Percentiles rank a stretch among this genome's conserved stretches.
Evolutionary conservation across 2,329 filamentous ascomycete genomes (phyloP).

Genomic region (Clarireedia hainanense): DNA sequence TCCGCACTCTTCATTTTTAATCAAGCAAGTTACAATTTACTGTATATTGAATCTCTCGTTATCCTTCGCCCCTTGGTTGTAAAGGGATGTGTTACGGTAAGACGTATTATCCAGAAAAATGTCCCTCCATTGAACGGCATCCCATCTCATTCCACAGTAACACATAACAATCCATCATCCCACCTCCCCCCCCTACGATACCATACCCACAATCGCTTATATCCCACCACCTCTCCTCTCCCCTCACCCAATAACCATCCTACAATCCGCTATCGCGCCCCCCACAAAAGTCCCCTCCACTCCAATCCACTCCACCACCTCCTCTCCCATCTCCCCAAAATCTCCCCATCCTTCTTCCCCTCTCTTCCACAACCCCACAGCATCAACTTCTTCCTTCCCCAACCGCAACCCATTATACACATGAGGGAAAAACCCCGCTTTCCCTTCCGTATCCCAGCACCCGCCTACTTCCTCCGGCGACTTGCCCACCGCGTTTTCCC

Average conservation of each 20-base stretch:
- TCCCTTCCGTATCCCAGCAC: constrained; percentile 22
- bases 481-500: constrained; percentile 21
- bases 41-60: too few relatives aligned
- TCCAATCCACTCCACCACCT: not conserved
- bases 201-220: too few relatives aligned
- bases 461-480: constrained; percentile 17
- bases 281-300: not conserved
- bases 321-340: constrained; percentile 13
- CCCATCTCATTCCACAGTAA: too few relatives aligned
- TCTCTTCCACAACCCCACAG: constrained; percentile 16
- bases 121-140: too few relatives aligned
- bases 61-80: too few relatives aligned
- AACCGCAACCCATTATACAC: constrained; percentile 24
- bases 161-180: too few relatives aligned
- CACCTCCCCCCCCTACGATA: too few relatives aligned
- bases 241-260: not conserved
- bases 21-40: not conserved
- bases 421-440: constrained; percentile 23
- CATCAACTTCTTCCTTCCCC: constrained; percentile 23
- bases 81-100: too few relatives aligned
- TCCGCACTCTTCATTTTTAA: too few relatives aligned
- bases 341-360: constrained; percentile 16
- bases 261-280: too few relatives aligned
- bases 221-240: not conserved
- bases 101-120: too few relatives aligned